Percentiles rank a stretch among this genome's conserved stretches.
Conservation (phyloP, 345 rosid genomes). For the Bruguiera parviflora region DNA sequence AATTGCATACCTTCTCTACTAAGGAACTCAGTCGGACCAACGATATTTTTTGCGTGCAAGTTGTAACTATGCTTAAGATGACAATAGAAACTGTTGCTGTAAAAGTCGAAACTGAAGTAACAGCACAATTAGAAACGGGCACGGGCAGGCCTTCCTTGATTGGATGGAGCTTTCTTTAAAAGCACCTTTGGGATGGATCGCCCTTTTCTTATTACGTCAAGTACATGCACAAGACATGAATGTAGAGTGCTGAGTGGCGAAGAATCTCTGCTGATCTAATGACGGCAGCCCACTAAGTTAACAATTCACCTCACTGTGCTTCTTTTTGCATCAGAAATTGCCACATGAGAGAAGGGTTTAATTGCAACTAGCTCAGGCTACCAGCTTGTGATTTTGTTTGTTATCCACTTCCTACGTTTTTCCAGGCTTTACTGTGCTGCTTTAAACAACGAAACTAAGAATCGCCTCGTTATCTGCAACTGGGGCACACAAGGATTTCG, state of each 20-base stretch:
- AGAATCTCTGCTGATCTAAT: neutral
- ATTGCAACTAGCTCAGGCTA: too few relatives aligned
- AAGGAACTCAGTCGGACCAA: neutral
- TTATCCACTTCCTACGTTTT: neutral
- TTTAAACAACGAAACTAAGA: constrained; percentile 10
- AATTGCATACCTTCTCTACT: neutral
- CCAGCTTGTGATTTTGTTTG: neutral
- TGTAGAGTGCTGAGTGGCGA: neutral
- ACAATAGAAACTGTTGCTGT: constrained; percentile 9
- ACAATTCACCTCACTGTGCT: too few relatives aligned
- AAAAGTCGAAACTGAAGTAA: neutral
- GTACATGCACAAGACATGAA: neutral
- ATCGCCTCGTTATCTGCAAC: constrained; percentile 4
- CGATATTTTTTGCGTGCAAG: neutral
- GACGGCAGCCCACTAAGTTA: too few relatives aligned
- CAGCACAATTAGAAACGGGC: neutral
- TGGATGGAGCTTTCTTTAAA: constrained; percentile 14
- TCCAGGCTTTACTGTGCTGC: neutral
- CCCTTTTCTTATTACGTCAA: constrained; percentile 11
- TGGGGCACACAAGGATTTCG: neutral
- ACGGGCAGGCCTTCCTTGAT: constrained; percentile 12
- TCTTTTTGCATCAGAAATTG: neutral
- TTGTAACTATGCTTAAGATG: constrained; percentile 6
- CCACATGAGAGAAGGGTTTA: neutral
- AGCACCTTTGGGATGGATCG: constrained; percentile 5